These are phyloP conservation scores for Ceriops decandra DNA, from an alignment of 345 rosid genomes.

Conservation along the genomic window DNA sequence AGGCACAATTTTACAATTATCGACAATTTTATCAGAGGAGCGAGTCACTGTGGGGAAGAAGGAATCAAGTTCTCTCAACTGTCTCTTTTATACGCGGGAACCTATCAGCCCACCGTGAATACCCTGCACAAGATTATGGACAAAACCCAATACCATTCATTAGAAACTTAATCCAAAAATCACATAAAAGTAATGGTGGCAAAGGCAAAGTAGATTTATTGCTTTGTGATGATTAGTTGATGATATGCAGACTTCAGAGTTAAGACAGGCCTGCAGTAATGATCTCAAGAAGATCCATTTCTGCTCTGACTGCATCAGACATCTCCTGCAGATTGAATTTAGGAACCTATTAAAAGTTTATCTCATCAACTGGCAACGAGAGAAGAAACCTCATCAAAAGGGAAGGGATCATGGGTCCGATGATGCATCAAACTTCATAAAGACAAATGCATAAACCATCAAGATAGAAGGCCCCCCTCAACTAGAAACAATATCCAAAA, in stretches of 20 bases:
- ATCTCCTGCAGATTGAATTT: constrained; percentile 31
- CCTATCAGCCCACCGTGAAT: constrained; percentile 52
- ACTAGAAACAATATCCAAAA: no score
- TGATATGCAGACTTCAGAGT: not conserved
- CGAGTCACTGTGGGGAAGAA: no score
- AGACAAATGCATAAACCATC: no score
- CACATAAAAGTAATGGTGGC: not conserved
- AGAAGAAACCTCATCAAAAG: not conserved
- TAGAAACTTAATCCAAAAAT: not conserved
- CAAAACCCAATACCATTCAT: not conserved
- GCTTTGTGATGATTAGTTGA: not conserved
- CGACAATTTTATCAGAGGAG: no score
- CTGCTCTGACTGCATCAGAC: constrained; percentile 27
- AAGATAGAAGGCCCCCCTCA: no score
- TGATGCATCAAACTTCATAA: no score
- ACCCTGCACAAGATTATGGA: constrained; percentile 34
- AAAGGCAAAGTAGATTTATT: not conserved
- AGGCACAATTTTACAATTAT: no score
- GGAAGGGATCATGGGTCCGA: not conserved
- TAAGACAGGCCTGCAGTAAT: constrained; percentile 46
- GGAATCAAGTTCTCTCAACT: constrained; percentile 21
- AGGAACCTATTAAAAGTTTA: not conserved
- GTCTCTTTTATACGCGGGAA: constrained; percentile 45
- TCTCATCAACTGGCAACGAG: not conserved
- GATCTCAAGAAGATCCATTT: constrained; percentile 68